phyloP scores from a whole-genome alignment of 2,329 filamentous ascomycete species.

The Gyromitra esculenta region DNA sequence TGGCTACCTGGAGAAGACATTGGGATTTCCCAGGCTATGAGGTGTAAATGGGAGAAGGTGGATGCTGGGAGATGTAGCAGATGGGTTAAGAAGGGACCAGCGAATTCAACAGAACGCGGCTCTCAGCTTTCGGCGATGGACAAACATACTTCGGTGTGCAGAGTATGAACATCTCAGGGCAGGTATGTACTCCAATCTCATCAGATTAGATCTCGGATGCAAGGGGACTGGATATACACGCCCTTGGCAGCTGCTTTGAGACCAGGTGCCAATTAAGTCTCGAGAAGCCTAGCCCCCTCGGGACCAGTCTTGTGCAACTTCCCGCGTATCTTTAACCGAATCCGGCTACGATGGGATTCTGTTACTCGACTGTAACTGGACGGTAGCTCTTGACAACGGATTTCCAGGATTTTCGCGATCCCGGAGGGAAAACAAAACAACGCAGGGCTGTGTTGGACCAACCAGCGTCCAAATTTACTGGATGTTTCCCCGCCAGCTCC shows the following conservation, averaged over 20 bases:
- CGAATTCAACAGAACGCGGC: constrained; percentile 10
- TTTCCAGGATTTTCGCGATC: constrained; percentile 33
- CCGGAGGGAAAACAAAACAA: constrained; percentile 38
- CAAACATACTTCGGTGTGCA: no score
- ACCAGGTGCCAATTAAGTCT: background rate
- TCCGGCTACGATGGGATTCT: constrained; percentile 11
- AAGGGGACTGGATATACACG: constrained; percentile 9
- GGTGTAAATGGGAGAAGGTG: background rate
- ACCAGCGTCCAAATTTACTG: constrained; percentile 32
- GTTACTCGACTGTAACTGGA: constrained; percentile 18
- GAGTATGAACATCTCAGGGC: background rate
- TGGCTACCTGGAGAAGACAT: constrained; percentile 51
- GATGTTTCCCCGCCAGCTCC: constrained; percentile 44
- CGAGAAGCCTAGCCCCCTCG: background rate
- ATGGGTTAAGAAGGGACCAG: constrained; percentile 4
- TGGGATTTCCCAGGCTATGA: constrained; percentile 17
- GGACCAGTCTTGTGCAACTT: constrained; percentile 1
- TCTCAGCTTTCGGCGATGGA: constrained; percentile 2
- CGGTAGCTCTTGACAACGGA: constrained; percentile 46
- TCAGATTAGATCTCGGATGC: constrained; percentile 38
- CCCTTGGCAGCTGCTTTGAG: constrained; percentile 3
- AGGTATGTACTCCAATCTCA: background rate
- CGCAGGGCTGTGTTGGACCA: constrained; percentile 49
- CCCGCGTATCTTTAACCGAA: constrained; percentile 34
- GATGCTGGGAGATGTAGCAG: background rate